These are phyloP conservation scores for Xylaria sp. DNA, from an alignment of 2,329 filamentous ascomycete genomes.

Conservation along the genomic window DNA sequence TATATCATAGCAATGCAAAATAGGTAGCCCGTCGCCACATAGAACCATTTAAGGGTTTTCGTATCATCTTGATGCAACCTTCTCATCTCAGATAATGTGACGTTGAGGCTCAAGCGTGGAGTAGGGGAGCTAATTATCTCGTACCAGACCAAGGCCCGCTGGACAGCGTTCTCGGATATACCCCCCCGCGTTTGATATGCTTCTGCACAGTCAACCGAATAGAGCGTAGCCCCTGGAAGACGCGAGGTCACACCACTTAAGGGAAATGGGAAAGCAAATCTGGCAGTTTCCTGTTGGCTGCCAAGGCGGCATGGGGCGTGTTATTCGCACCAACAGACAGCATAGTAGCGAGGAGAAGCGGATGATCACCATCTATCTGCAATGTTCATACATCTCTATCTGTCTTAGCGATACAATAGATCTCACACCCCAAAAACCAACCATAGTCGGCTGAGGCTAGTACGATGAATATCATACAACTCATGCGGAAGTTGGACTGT, in stretches of 20 bases:
- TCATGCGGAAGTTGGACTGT: not conserved
- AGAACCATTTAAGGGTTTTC: conserved; percentile 11
- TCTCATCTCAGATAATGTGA: conserved; percentile 15
- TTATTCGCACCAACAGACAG: conserved; percentile 6
- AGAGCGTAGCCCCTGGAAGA: not conserved
- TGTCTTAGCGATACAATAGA: not conserved
- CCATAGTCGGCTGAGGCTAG: not conserved
- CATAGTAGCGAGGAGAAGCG: not conserved
- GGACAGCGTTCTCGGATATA: not conserved
- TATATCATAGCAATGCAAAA: not conserved
- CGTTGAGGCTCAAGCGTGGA: conserved; percentile 27
- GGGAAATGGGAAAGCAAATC: conserved; percentile 5
- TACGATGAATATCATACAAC: not conserved
- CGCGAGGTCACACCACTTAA: conserved; percentile 9
- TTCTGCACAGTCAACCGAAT: not conserved
- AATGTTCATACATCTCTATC: not conserved
- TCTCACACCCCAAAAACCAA: not conserved
- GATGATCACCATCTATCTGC: not conserved
- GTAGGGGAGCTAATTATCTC: not conserved
- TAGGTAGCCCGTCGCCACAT: not conserved
- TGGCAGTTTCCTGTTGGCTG: not conserved
- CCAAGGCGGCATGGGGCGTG: not conserved
- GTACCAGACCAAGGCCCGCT: not conserved
- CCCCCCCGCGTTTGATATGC: not conserved
- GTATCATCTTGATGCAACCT: conserved; percentile 22